Percentiles rank a stretch among this genome's conserved stretches.
Conservation (phyloP, 768 basidiomycete genomes). For the Naganishia friedmannii region DNA sequence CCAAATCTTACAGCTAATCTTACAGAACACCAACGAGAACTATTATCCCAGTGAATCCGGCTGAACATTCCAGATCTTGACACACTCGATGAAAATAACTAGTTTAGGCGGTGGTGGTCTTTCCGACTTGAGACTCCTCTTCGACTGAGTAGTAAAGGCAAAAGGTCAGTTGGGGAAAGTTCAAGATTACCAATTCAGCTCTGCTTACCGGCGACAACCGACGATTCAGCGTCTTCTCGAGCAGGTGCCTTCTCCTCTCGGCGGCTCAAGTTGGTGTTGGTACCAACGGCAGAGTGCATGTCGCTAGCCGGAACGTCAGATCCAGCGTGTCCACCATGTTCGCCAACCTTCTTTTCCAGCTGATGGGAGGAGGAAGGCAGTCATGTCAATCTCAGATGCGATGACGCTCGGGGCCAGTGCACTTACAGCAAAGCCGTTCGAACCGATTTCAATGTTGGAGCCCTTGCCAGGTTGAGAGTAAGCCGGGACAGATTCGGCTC, state of each 20-base stretch:
- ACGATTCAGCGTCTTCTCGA: constrained; percentile 53
- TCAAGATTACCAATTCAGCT: background rate
- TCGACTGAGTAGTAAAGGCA: background rate
- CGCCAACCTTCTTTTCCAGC: constrained; percentile 57
- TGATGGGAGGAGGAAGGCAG: constrained; percentile 37
- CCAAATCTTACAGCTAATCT: constrained; percentile 1
- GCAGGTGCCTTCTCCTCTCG: constrained; percentile 74
- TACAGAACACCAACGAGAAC: background rate
- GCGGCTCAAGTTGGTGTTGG: constrained; percentile 59
- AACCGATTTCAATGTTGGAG: constrained; percentile 53
- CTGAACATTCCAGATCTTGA: background rate
- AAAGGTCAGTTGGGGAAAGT: background rate
- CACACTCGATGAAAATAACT: background rate
- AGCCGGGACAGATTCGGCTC: constrained; percentile 61
- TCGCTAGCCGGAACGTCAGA: constrained; percentile 38
- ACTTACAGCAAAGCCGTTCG: constrained; percentile 67
- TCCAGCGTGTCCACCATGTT: constrained; percentile 35
- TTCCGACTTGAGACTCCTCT: background rate
- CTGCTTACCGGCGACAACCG: constrained; percentile 10
- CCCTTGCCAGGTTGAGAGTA: constrained; percentile 59
- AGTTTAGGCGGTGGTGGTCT: constrained; percentile 1
- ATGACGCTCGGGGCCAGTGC: background rate
- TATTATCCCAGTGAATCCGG: background rate
- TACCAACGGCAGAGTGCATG: constrained; percentile 47
- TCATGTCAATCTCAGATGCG: constrained; percentile 19